Evolutionary conservation across 192 early-diverging fungal genomes (phyloP).

Genomic region (Linnemannia exigua): DNA sequence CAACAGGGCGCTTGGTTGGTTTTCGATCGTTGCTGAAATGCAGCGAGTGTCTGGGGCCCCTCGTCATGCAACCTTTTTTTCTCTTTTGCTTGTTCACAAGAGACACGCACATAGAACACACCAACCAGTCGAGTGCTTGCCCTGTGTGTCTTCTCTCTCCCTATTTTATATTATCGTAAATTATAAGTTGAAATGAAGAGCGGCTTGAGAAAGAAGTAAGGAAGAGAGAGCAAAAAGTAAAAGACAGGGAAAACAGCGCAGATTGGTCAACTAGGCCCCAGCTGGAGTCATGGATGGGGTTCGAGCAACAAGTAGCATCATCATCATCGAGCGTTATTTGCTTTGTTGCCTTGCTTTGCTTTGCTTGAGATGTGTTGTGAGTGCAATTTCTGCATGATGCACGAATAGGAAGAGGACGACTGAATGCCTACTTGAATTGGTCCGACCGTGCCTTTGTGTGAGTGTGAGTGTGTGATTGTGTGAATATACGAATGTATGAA

Average conservation of each 20-base stretch:
- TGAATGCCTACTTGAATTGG: background rate
- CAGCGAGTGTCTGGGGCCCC: slow-evolving; percentile 1
- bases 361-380: background rate
- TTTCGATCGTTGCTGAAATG: slow-evolving; percentile 4
- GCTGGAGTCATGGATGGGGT: background rate
- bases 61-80: slow-evolving; percentile 1
- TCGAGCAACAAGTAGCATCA: slow-evolving; percentile 6
- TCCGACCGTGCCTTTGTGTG: background rate
- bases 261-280: no score
- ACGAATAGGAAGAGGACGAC: background rate
- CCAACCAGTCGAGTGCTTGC: background rate
- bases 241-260: background rate
- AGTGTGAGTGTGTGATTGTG: background rate
- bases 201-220: background rate
- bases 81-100: background rate
- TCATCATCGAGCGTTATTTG: background rate
- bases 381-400: background rate
- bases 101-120: no score
- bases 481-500: background rate
- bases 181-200: background rate
- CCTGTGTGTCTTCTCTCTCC: background rate
- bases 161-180: background rate
- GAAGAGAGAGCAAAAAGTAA: background rate
- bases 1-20: slow-evolving; percentile 3
- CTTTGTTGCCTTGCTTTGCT: background rate